Evolutionary conservation across 2,329 filamentous ascomycete genomes (phyloP), one percentile per base, ranked within the genome.

Genomic region (Fusarium sp.): DNA sequence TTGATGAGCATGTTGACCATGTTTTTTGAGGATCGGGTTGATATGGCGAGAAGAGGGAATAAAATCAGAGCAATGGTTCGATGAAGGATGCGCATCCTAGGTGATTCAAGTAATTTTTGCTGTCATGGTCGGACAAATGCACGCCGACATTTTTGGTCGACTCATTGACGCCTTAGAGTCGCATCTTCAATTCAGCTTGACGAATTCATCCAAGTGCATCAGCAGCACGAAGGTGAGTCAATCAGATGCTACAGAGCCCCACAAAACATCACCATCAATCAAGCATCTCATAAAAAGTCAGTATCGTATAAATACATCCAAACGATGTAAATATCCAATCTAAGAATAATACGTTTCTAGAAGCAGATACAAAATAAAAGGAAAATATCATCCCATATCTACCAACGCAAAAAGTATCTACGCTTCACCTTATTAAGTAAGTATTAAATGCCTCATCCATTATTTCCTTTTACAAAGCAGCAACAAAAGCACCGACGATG

Each of bases 1-100:
- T 70, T 77, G 36, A 72, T 36, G 3, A 66, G 10, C 2, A 50
- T 3, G 1, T 44, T 62, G 4, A 50, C 65, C 74, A 77, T 77
- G 27, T 18, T 31, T 17, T 14, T 36, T 5, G 25, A 9, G 0
- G 2, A 12, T 18, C 18, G n/a, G n/a, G 0, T 18, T 22, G 17
- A 12, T 29, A 35, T 20, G 7, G 20, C 31, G 25, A 22, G 15
- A 31, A 18, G 25, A 27, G 46, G 29, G 25, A 38, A 18, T 15
- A 20, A n/a, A 45, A 17, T 17, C 7, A 20, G 18, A 27, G n/a
- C 3, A 27, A 7, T 45, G 31, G 45, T 41, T 15, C n/a, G 18
- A 15, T 44, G 18, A 53, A 64, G 61, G 46, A 61, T 52, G 17
- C 31, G 29, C 35, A 50, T 27, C 55, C 53, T 17, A 1, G 36